Evolutionary conservation across 441 rosid genomes (phyloP).

Genomic region (Flueggea neowawraea): DNA sequence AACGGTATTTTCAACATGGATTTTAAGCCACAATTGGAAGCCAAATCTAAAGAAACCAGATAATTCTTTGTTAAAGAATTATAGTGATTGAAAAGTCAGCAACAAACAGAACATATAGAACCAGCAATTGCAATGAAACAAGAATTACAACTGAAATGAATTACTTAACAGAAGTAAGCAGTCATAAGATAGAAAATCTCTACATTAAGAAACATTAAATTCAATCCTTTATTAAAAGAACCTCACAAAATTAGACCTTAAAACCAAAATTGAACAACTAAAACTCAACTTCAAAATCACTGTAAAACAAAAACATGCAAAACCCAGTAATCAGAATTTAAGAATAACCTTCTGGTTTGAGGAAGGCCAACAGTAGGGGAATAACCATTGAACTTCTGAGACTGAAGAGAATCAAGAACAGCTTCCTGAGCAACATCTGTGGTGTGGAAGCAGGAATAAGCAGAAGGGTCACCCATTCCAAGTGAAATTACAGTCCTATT

Average conservation of each 20-base stretch:
- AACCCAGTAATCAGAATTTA: not conserved
- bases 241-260: too few relatives aligned
- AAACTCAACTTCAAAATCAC: too few relatives aligned
- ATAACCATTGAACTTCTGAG: constrained; percentile 82
- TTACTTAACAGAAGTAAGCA: too few relatives aligned
- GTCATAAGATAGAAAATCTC: too few relatives aligned
- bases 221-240: too few relatives aligned
- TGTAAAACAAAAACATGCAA: too few relatives aligned
- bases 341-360: constrained; percentile 66
- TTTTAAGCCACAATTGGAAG: not conserved
- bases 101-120: not conserved
- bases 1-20: too few relatives aligned
- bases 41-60: not conserved
- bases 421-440: constrained; percentile 57
- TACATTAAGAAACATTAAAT: too few relatives aligned
- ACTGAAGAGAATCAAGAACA: constrained; percentile 63
- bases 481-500: constrained; percentile 54
- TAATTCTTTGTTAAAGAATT: not conserved
- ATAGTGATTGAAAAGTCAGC: not conserved
- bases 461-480: constrained; percentile 94
- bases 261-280: too few relatives aligned
- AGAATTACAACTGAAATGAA: not conserved
- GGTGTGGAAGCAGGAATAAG: constrained; percentile 72
- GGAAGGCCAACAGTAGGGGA: constrained; percentile 92
- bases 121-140: not conserved